Evolutionary conservation across 495 filamentous ascomycete species (phyloP).

Genomic region (Penicillium salamii): DNA sequence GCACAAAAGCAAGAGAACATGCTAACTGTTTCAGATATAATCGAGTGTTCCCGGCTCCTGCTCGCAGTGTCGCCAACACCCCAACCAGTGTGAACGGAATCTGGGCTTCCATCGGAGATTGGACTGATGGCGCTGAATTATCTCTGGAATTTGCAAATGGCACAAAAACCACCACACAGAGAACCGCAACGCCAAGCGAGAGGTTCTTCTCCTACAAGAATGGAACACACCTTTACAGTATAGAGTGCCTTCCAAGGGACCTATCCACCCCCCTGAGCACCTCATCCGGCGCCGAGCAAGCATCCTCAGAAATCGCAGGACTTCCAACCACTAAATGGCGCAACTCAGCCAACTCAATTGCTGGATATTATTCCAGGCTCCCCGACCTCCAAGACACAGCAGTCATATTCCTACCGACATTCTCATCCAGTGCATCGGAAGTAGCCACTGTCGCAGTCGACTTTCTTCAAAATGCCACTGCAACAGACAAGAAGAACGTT

Average conservation of each 20-base stretch:
- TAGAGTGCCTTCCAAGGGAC: constrained; percentile 21
- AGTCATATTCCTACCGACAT: constrained; percentile 39
- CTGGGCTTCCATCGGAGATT: constrained; percentile 19
- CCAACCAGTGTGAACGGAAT: constrained; percentile 18
- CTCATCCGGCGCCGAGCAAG: constrained; percentile 49
- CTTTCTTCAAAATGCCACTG: constrained; percentile 37
- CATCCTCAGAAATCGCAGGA: constrained; percentile 44
- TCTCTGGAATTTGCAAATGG: constrained; percentile 21
- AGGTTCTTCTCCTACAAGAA: constrained; percentile 22
- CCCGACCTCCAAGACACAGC: constrained; percentile 30
- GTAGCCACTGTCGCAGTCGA: constrained; percentile 22
- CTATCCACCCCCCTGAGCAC: constrained; percentile 7
- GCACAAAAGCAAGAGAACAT: background rate
- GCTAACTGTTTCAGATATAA: constrained; percentile 24
- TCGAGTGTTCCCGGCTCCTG: constrained; percentile 20
- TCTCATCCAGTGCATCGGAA: constrained; percentile 21
- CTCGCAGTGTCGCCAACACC: constrained; percentile 23
- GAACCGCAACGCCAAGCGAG: constrained; percentile 18
- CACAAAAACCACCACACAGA: constrained; percentile 15
- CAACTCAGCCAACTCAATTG: constrained; percentile 28
- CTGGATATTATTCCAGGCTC: constrained; percentile 38
- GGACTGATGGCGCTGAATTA: constrained; percentile 22
- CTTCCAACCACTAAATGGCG: constrained; percentile 60
- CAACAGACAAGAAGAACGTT: constrained; percentile 42
- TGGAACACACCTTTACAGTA: constrained; percentile 18